Base-by-base conservation (phyloP, 352 stramenopile species). In the Pythium vanterpoolii region DNA sequence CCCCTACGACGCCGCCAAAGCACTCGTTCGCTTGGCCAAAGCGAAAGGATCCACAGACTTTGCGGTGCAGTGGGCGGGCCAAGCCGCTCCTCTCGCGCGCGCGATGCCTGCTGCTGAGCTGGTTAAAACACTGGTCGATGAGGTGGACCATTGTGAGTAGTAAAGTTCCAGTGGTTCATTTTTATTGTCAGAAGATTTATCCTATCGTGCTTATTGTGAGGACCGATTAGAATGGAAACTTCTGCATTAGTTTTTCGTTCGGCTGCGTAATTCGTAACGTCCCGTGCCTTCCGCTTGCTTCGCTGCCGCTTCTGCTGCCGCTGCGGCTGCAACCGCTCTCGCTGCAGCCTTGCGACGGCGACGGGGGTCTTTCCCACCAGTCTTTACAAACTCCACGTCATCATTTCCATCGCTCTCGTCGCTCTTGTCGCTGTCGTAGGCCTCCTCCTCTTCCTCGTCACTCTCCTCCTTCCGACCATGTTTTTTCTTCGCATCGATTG, bases 261-360 rank as follows among this genome's bases (percentile, higher is more conserved):
- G 6, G 34, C 58, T 66, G 5, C 58, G 58, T 3, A 90, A 38
- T 16, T 73, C 76, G 66, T 87, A 87, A 24, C 73, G 68, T 5
- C 51, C 62, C 2, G 62, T 62, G 10, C 70, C 21, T 43, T 64
- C 62, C 4, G 62, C 62, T 24, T 60, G 47, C 19, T 70, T 79
- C 9, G 83, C 83, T 19, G 83, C 83, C 14, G 77, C 81, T 11
- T 64, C 74, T 2, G 83, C 83, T n/a, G 83, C 83, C 24, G 76
- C 81, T 21, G 79, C 68, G 9, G 77, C 79, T 8, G 68, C 80
- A 11, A 90, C 63, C 3, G 84, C 84, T 24, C 76, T 79, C 10
- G 74, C 73, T 3, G 80, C 81, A 18, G 81, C 68, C 62, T 84
- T 80, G 30, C 77, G 69, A 36, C 82, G 72, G 11, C 76, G 56